phyloP scores from a whole-genome alignment of 2,329 filamentous ascomycete genomes.

The Hirsutella rhossiliensis region DNA sequence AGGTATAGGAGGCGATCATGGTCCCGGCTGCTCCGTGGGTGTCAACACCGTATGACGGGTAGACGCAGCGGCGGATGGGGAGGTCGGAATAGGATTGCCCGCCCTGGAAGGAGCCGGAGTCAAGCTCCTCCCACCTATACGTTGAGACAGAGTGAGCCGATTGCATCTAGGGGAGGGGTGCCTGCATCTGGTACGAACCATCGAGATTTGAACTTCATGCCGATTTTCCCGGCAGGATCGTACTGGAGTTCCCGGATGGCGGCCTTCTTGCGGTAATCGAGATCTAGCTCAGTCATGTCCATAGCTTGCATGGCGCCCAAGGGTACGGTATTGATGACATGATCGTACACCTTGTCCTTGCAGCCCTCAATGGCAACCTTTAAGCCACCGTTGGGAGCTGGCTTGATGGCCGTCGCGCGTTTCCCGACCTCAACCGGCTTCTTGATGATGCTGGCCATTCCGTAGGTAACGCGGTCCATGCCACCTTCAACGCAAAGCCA shows the following conservation, averaged over 20 bases:
- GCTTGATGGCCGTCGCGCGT: not conserved
- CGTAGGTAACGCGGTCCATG: conserved; percentile 6
- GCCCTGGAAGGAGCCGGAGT: conserved; percentile 10
- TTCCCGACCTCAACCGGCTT: not conserved
- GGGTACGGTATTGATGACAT: conserved; percentile 13
- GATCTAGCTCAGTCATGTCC: conserved; percentile 11
- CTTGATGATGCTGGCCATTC: conserved; percentile 1
- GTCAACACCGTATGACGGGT: conserved; percentile 17
- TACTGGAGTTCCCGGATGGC: conserved; percentile 18
- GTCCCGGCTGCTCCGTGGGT: conserved; percentile 7
- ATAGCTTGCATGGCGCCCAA: conserved; percentile 13
- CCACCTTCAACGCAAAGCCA: conserved; percentile 21
- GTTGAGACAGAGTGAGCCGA: not conserved
- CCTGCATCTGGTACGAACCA: conserved; percentile 8
- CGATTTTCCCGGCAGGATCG: conserved; percentile 16
- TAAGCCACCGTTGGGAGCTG: conserved; percentile 5
- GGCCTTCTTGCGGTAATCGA: conserved; percentile 15
- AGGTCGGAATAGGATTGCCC: conserved; percentile 16
- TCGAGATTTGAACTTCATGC: conserved; percentile 19
- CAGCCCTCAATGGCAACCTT: conserved; percentile 10
- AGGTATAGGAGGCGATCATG: conserved; percentile 14
- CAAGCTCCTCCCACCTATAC: conserved; percentile 9
- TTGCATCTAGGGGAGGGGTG: not conserved
- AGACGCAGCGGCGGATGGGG: conserved; percentile 18
- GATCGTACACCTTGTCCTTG: conserved; percentile 1